phyloP scores from a whole-genome alignment of 768 basidiomycete species.

The Tylopilus sp. region DNA sequence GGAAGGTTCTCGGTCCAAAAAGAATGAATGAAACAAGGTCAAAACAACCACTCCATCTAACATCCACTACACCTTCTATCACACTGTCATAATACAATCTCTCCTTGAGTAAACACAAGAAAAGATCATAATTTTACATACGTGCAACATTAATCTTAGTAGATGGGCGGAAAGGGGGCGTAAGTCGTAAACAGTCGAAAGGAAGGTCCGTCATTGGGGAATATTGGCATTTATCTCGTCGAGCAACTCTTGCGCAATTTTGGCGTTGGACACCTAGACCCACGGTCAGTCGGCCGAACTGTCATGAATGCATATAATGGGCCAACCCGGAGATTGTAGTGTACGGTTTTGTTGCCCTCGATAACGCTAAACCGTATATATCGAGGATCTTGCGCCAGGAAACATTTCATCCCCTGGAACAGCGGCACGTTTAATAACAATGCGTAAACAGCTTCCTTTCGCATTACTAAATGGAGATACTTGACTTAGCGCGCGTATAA shows the following conservation, averaged over 20 bases:
- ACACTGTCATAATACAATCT: constrained; percentile 18
- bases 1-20: constrained; percentile 12
- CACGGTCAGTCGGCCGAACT: not conserved
- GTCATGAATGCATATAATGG: not conserved
- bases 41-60: constrained; percentile 11
- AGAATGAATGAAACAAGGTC: not conserved
- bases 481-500: not conserved
- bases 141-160: constrained; percentile 34
- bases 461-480: constrained; percentile 56
- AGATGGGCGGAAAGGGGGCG: constrained; percentile 26
- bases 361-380: constrained; percentile 76
- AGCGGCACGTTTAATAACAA: constrained; percentile 71
- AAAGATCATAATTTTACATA: constrained; percentile 31
- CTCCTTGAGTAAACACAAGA: constrained; percentile 28
- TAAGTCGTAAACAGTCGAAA: constrained; percentile 12
- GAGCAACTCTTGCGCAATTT: constrained; percentile 67
- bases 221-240: constrained; percentile 49
- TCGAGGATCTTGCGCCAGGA: constrained; percentile 71
- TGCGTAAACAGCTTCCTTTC: constrained; percentile 79
- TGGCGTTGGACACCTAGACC: constrained; percentile 60
- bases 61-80: constrained; percentile 21
- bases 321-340: constrained; percentile 74
- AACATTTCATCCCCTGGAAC: constrained; percentile 75
- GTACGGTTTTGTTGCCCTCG: constrained; percentile 54
- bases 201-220: constrained; percentile 28